These are phyloP conservation scores for Cladophialophora exuberans DNA, from an alignment of 2,329 filamentous ascomycete genomes.

Conservation along the genomic window DNA sequence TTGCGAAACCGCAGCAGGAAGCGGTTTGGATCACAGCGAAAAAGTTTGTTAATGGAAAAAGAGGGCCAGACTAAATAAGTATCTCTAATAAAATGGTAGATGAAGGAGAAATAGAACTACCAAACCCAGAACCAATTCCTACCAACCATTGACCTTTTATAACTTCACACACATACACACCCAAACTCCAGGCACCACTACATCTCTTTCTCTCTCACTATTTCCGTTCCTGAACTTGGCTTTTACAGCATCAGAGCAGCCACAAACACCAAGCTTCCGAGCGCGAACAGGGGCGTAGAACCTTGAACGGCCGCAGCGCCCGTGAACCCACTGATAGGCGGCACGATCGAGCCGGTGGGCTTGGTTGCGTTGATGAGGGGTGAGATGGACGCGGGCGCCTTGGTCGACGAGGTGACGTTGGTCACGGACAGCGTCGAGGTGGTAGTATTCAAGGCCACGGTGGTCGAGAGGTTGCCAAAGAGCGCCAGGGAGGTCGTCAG, in stretches of 20 bases:
- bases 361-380: slow-evolving; percentile 14
- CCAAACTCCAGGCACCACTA: not conserved
- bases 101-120: too few relatives aligned
- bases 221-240: not conserved
- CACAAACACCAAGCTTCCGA: slow-evolving; percentile 22
- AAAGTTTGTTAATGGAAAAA: too few relatives aligned
- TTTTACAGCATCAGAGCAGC: slow-evolving; percentile 19
- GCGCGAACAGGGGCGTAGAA: slow-evolving; percentile 24
- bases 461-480: slow-evolving; percentile 22
- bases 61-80: too few relatives aligned
- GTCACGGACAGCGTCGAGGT: slow-evolving; percentile 25
- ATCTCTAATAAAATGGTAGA: too few relatives aligned
- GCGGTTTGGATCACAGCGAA: too few relatives aligned
- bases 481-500: slow-evolving; percentile 21
- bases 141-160: too few relatives aligned
- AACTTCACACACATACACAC: too few relatives aligned
- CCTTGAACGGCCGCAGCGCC: slow-evolving; percentile 19
- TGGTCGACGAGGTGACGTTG: slow-evolving; percentile 20
- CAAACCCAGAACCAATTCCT: too few relatives aligned
- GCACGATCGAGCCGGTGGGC: slow-evolving; percentile 19
- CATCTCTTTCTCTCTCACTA: not conserved
- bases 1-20: too few relatives aligned
- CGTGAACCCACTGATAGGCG: slow-evolving; percentile 24
- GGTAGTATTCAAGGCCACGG: slow-evolving; percentile 27
- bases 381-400: slow-evolving; percentile 5